These are phyloP conservation scores for Naganishia onofrii DNA, from an alignment of 768 basidiomycete species.

Conservation along the genomic window DNA sequence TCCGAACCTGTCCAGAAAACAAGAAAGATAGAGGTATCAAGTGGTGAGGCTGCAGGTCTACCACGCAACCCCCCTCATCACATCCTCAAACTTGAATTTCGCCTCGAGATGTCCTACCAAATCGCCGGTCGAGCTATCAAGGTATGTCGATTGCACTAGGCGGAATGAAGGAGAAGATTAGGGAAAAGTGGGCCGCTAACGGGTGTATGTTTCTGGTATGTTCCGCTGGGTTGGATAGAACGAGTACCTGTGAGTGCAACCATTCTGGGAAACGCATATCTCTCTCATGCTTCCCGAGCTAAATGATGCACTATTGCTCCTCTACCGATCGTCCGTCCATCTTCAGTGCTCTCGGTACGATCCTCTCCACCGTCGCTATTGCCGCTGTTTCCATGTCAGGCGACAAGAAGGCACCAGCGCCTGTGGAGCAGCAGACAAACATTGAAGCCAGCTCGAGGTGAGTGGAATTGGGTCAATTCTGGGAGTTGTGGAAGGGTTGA, in stretches of 20 bases:
- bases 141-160: slow-evolving; percentile 37
- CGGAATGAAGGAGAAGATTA: background rate
- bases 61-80: background rate
- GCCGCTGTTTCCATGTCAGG: slow-evolving; percentile 37
- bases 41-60: background rate
- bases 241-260: slow-evolving; percentile 52
- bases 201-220: background rate
- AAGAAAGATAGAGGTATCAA: background rate
- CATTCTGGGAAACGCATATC: no score
- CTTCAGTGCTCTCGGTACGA: slow-evolving; percentile 48
- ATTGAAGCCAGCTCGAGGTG: slow-evolving; percentile 33
- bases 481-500: no score
- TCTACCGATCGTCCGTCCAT: background rate
- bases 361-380: slow-evolving; percentile 41
- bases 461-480: slow-evolving; percentile 35
- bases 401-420: slow-evolving; percentile 36
- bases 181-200: background rate
- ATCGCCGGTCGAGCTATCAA: slow-evolving; percentile 52
- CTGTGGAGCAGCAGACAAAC: slow-evolving; percentile 27
- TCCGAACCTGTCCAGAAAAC: background rate
- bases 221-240: slow-evolving; percentile 37
- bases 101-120: slow-evolving; percentile 48
- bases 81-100: background rate
- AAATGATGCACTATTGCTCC: background rate
- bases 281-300: no score